Evolutionary conservation across 441 rosid genomes (phyloP).

Genomic region (Pelargonium cotyledonis): DNA sequence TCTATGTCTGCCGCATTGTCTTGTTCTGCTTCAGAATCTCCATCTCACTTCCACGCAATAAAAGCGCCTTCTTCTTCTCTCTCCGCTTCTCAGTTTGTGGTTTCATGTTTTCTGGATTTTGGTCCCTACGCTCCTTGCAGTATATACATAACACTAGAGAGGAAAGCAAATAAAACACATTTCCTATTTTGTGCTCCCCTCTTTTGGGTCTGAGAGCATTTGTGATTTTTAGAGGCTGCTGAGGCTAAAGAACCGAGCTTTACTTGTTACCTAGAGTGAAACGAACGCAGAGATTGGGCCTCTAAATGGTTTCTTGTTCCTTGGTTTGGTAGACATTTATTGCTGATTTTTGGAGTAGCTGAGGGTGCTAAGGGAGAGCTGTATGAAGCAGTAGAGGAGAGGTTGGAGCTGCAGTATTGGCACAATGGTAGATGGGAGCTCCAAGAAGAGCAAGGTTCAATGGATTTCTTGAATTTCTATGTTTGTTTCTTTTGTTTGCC

Average conservation of each 20-base stretch:
- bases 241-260: conserved; percentile 15
- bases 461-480: conserved; percentile 13
- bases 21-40: conserved; percentile 62
- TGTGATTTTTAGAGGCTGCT: neutral
- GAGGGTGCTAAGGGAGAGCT: conserved; percentile 21
- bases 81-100: conserved; percentile 19
- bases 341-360: conserved; percentile 24
- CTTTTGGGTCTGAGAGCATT: conserved; percentile 15
- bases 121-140: conserved; percentile 22
- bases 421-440: conserved; percentile 74
- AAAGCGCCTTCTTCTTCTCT: conserved; percentile 31
- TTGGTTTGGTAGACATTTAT: conserved; percentile 16
- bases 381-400: conserved; percentile 51
- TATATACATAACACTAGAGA: conserved; percentile 16
- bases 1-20: conserved; percentile 63
- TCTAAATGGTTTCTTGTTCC: conserved; percentile 17
- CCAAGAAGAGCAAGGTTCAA: conserved; percentile 76
- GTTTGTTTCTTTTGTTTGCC: conserved; percentile 7
- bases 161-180: conserved; percentile 21
- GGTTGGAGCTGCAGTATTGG: conserved; percentile 32
- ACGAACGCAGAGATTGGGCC: conserved; percentile 19
- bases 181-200: conserved; percentile 24
- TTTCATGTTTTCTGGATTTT: conserved; percentile 34
- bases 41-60: conserved; percentile 62
- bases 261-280: neutral